A percentile compares a stretch with the other conserved stretches of the same genome.
These are phyloP conservation scores for Aspergillus versicolor DNA, from an alignment of 2,329 filamentous ascomycete genomes.

Conservation along the genomic window DNA sequence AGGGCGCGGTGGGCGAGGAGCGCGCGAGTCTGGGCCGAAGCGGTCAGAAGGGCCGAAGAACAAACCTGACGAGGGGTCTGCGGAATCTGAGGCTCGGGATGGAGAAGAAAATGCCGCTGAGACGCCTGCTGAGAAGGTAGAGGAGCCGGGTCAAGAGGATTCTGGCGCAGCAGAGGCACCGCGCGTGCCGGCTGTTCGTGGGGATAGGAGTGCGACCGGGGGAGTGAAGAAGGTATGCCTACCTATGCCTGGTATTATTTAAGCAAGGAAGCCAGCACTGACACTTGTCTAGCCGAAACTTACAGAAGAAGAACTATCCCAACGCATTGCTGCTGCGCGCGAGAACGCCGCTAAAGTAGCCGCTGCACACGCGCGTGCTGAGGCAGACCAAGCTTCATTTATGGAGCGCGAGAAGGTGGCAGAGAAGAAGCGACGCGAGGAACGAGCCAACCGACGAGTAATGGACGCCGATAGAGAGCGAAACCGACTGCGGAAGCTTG, in stretches of 20 bases:
- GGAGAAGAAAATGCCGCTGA: constrained; percentile 19
- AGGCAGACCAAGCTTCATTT: constrained; percentile 66
- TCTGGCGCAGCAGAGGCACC: constrained; percentile 22
- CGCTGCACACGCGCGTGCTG: constrained; percentile 63
- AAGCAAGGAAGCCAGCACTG: constrained; percentile 10
- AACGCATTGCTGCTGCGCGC: constrained; percentile 61
- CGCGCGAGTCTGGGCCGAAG: constrained; percentile 6
- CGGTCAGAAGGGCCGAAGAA: constrained; percentile 20
- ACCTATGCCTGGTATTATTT: background rate
- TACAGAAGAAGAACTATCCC: constrained; percentile 63
- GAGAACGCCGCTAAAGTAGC: constrained; percentile 60
- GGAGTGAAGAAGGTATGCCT: constrained; percentile 48
- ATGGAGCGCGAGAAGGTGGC: constrained; percentile 62
- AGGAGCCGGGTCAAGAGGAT: constrained; percentile 19
- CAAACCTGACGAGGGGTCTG: constrained; percentile 17
- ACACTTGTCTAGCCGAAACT: constrained; percentile 54
- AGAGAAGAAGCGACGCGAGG: constrained; percentile 55
- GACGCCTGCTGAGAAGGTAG: constrained; percentile 10
- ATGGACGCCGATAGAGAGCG: constrained; percentile 64
- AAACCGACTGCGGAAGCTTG: constrained; percentile 59
- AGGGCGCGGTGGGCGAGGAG: constrained; percentile 24
- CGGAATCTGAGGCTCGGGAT: constrained; percentile 12
- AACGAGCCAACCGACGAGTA: constrained; percentile 50
- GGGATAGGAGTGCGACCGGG: constrained; percentile 56
- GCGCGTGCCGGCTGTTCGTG: constrained; percentile 50